Conservation (phyloP, 306 rosid species). For the Glycine soja region DNA sequence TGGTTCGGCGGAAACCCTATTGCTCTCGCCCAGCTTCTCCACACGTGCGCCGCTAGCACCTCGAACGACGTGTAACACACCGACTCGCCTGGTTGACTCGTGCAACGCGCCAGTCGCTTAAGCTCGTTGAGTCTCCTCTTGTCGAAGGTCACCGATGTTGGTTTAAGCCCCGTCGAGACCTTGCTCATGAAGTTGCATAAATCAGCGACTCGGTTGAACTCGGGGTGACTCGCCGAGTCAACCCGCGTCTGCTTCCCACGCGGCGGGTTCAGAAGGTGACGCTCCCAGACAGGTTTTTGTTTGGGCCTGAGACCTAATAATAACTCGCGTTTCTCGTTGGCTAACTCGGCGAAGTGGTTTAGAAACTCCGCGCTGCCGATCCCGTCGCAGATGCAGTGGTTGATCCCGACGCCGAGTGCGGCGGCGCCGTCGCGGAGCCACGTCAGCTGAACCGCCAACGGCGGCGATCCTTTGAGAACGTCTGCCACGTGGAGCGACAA, state of each 20-base stretch:
- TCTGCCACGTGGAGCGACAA: constrained; percentile 8
- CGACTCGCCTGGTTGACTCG: not conserved
- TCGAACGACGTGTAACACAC: not conserved
- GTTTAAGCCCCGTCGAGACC: not conserved
- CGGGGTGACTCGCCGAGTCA: not conserved
- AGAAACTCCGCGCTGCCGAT: constrained; percentile 21
- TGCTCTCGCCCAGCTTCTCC: constrained; percentile 11
- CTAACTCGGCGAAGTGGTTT: constrained; percentile 1
- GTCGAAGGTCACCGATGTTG: not conserved
- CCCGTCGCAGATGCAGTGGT: constrained; percentile 10
- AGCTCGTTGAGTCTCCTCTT: constrained; percentile 3
- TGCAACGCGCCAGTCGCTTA: not conserved
- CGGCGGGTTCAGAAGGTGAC: not conserved
- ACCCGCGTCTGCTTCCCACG: not conserved
- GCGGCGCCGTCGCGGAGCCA: constrained; percentile 7
- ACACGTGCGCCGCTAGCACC: constrained; percentile 17
- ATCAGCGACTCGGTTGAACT: constrained; percentile 2
- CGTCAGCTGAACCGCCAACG: constrained; percentile 10
- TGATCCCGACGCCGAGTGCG: not conserved
- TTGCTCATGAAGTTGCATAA: not conserved
- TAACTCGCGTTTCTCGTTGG: not conserved
- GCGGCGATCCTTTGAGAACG: not conserved
- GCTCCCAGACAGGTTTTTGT: not conserved
- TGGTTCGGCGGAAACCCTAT: not conserved
- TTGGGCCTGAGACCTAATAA: too few relatives aligned